phyloP scores from a whole-genome alignment of 2,329 filamentous ascomycete genomes.

The Fusarium albidum region DNA sequence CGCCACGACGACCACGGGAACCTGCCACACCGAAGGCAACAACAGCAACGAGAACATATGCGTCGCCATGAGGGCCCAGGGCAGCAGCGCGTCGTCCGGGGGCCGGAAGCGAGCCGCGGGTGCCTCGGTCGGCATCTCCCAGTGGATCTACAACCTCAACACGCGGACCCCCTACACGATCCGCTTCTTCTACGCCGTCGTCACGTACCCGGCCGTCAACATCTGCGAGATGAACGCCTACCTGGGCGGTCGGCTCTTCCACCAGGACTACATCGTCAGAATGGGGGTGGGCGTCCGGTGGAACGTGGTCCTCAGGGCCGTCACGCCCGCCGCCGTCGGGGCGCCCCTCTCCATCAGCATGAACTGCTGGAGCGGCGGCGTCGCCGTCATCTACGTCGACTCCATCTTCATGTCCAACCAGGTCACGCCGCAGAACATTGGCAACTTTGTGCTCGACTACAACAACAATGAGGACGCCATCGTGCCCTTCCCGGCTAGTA shows the following conservation, averaged over 20 bases:
- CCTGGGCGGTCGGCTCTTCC: slow-evolving; percentile 11
- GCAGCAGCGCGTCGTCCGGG: not conserved
- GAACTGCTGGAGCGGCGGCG: slow-evolving; percentile 3
- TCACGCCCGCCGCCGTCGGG: not conserved
- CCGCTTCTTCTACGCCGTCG: slow-evolving; percentile 19
- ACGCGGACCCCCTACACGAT: slow-evolving; percentile 14
- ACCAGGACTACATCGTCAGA: slow-evolving; percentile 3
- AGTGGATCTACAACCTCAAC: slow-evolving; percentile 7
- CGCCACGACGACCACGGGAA: not conserved
- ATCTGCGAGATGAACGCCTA: slow-evolving; percentile 15
- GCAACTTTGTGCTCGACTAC: slow-evolving; percentile 11
- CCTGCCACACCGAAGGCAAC: not conserved
- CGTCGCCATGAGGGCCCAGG: not conserved
- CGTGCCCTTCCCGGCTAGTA: no score
- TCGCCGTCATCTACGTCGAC: slow-evolving; percentile 11
- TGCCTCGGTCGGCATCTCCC: slow-evolving; percentile 6
- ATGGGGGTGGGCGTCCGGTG: not conserved
- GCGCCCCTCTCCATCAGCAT: slow-evolving; percentile 4
- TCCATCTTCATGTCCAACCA: slow-evolving; percentile 23
- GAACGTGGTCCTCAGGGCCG: slow-evolving; percentile 5
- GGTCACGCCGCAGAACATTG: slow-evolving; percentile 22
- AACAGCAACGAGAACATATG: slow-evolving; percentile 1
- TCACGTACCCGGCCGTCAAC: not conserved
- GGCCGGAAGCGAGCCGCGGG: slow-evolving; percentile 7
- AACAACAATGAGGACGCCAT: no score